phyloP scores from a whole-genome alignment of 768 basidiomycete species.

The Brasilioporus rufonigricans region DNA sequence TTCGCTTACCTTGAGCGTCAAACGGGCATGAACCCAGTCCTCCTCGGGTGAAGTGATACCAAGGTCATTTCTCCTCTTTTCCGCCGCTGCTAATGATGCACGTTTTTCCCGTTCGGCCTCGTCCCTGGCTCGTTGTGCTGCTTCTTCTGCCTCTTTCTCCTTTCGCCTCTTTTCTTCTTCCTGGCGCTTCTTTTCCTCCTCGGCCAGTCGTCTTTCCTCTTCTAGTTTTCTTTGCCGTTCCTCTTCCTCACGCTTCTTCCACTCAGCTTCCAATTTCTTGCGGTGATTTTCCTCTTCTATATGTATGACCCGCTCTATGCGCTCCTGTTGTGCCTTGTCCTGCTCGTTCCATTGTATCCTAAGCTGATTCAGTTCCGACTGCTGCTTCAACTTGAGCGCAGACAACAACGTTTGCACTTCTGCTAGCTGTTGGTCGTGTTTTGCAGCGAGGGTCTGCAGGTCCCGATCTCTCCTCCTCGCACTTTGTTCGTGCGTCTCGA shows the following conservation, averaged over 20 bases:
- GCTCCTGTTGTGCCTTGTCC: conserved; percentile 46
- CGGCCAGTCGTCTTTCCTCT: conserved; percentile 43
- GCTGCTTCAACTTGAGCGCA: conserved; percentile 41
- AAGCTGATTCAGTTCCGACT: conserved; percentile 45
- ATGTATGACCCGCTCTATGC: conserved; percentile 62
- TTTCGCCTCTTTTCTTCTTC: conserved; percentile 42
- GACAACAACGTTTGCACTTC: conserved; percentile 50
- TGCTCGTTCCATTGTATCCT: conserved; percentile 45
- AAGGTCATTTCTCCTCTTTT: conserved; percentile 39
- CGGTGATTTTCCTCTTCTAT: conserved; percentile 59
- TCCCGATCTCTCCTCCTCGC: conserved; percentile 8
- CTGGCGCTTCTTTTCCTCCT: conserved; percentile 40
- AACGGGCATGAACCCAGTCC: conserved; percentile 63
- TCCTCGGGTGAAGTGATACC: conserved; percentile 56
- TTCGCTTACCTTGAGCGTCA: conserved; percentile 48
- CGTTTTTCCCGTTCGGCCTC: conserved; percentile 35
- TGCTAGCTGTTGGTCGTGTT: conserved; percentile 48
- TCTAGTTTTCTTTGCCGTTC: conserved; percentile 48
- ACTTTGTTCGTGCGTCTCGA: conserved; percentile 19
- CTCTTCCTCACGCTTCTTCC: conserved; percentile 46
- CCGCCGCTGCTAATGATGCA: conserved; percentile 37
- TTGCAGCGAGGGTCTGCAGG: conserved; percentile 34
- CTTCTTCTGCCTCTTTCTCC: conserved; percentile 33
- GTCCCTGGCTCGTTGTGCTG: conserved; percentile 31
- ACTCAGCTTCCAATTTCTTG: conserved; percentile 54